These are phyloP conservation scores for Curvularia spicifera DNA, from an alignment of 2,329 filamentous ascomycete genomes.

Conservation along the genomic window DNA sequence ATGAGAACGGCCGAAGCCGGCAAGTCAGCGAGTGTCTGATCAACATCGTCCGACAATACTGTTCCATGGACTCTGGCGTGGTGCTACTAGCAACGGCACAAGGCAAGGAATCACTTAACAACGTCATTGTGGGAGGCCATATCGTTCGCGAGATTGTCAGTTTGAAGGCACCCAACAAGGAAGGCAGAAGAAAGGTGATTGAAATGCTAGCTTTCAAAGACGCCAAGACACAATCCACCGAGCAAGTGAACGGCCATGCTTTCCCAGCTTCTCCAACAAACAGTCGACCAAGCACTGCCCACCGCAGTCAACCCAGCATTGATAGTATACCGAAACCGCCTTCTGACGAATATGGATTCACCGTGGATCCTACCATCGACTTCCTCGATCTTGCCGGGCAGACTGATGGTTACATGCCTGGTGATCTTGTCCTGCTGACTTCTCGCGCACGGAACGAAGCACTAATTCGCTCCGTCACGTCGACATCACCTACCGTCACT, in stretches of 20 bases:
- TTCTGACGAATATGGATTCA: conserved; percentile 62
- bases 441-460: conserved; percentile 90
- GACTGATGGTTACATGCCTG: conserved; percentile 98
- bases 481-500: conserved; percentile 57
- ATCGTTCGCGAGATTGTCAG: conserved; percentile 90
- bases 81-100: conserved; percentile 90
- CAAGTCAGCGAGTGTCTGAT: conserved; percentile 91
- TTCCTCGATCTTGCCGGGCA: conserved; percentile 91
- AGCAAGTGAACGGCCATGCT: conserved; percentile 37
- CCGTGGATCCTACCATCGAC: conserved; percentile 78
- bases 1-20: conserved; percentile 89
- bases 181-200: conserved; percentile 81
- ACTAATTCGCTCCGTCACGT: conserved; percentile 78
- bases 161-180: conserved; percentile 90
- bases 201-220: conserved; percentile 71
- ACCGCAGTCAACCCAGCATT: conserved; percentile 53
- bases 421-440: conserved; percentile 84
- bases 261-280: conserved; percentile 54
- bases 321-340: conserved; percentile 43
- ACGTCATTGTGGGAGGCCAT: conserved; percentile 87
- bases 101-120: conserved; percentile 90
- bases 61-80: conserved; percentile 77
- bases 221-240: conserved; percentile 32
- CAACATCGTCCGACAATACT: conserved; percentile 83
- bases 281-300: conserved; percentile 54